Percentiles rank a stretch among this genome's conserved stretches.
Conservation (phyloP, 805 yeast genomes). For the Nakazawaea wickerhamii region DNA sequence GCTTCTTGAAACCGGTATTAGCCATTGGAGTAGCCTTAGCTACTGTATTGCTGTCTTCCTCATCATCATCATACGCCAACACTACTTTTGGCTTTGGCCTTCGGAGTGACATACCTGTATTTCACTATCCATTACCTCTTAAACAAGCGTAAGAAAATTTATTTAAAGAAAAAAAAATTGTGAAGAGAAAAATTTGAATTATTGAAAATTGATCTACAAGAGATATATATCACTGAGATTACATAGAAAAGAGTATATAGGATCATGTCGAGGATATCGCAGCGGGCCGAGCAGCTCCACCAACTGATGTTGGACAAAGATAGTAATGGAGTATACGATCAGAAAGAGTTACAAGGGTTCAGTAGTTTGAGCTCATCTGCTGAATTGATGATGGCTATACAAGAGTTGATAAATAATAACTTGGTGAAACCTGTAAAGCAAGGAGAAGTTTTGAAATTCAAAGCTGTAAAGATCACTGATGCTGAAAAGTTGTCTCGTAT, state of each 20-base stretch:
- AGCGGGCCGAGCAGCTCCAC: conserved; percentile 55
- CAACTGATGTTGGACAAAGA: conserved; percentile 52
- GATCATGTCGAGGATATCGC: conserved; percentile 25
- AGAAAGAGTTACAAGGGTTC: conserved; percentile 58
- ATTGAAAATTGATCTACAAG: neutral
- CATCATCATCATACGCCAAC: conserved; percentile 5
- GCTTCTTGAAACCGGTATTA: neutral
- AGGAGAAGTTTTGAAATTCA: conserved; percentile 65
- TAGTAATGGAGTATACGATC: conserved; percentile 50
- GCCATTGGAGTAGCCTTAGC: neutral
- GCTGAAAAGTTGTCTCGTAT: conserved; percentile 74
- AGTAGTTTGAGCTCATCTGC: conserved; percentile 36
- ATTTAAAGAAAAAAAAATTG: conserved; percentile 7
- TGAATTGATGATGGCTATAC: conserved; percentile 37
- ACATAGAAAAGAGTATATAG: too few species aligned
- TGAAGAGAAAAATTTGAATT: neutral
- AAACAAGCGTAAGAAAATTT: neutral
- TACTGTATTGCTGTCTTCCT: neutral
- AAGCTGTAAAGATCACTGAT: conserved; percentile 66
- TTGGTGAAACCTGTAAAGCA: conserved; percentile 64
- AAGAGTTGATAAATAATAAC: conserved; percentile 40
- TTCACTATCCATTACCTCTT: neutral
- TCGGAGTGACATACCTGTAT: neutral
- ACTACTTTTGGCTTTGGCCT: conserved; percentile 7
- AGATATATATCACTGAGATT: neutral